Evolutionary conservation across 2,329 filamentous ascomycete genomes (phyloP).

Genomic region (Penicillium sclerotigenum): DNA sequence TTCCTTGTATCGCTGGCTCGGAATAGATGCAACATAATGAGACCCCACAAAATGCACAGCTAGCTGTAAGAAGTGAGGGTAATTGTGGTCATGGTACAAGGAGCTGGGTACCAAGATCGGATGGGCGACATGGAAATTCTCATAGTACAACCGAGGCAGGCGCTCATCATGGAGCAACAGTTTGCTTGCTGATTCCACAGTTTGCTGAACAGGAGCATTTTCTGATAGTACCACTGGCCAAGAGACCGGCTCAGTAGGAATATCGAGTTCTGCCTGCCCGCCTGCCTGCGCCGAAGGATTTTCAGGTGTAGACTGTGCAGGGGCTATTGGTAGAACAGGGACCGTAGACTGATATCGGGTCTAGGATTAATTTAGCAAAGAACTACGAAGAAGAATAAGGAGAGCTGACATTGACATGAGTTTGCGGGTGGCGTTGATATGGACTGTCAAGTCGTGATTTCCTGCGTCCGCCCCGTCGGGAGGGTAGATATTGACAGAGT

Average conservation of each 20-base stretch:
- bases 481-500: conserved; percentile 67
- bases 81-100: conserved; percentile 38
- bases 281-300: conserved; percentile 17
- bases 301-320: conserved; percentile 16
- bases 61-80: conserved; percentile 47
- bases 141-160: conserved; percentile 50
- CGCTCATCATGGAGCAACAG: conserved; percentile 29
- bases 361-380: background rate
- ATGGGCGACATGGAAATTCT: conserved; percentile 52
- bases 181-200: conserved; percentile 16
- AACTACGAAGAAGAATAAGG: background rate
- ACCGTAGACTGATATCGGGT: conserved; percentile 9
- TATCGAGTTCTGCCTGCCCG: conserved; percentile 12
- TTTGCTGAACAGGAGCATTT: conserved; percentile 13
- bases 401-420: conserved; percentile 10
- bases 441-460: conserved; percentile 28
- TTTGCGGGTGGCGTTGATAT: conserved; percentile 10
- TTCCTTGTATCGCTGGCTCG: conserved; percentile 25
- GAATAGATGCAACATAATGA: conserved; percentile 44
- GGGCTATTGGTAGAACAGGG: conserved; percentile 6
- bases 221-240: conserved; percentile 22
- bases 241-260: conserved; percentile 20
- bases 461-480: conserved; percentile 58
- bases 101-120: conserved; percentile 52
- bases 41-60: conserved; percentile 54